Evolutionary conservation across 345 rosid genomes (phyloP).

Genomic region (Noccaea bulbosa): DNA sequence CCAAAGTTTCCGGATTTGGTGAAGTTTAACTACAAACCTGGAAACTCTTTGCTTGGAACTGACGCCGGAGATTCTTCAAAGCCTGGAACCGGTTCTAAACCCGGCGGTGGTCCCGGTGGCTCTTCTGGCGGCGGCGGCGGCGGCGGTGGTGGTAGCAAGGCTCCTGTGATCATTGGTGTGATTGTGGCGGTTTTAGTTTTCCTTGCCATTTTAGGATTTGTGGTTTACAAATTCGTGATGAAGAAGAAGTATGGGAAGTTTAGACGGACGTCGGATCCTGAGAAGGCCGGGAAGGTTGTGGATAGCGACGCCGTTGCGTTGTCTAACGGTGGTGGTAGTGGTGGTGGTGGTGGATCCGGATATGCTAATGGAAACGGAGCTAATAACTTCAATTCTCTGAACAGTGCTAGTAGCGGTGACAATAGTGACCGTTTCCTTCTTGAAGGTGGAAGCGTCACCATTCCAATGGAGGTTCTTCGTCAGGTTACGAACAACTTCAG

Average conservation of each 20-base stretch:
- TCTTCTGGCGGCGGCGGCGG: constrained; percentile 30
- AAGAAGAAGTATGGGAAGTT: constrained; percentile 50
- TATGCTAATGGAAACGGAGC: constrained; percentile 47
- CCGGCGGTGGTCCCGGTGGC: constrained; percentile 36
- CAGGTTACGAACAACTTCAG: constrained; percentile 77
- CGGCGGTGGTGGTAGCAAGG: constrained; percentile 42
- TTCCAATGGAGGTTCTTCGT: constrained; percentile 70
- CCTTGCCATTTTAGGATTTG: constrained; percentile 51
- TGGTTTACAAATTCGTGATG: constrained; percentile 52
- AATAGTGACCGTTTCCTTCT: constrained; percentile 54
- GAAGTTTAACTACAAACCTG: constrained; percentile 50
- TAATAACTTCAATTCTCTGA: constrained; percentile 49
- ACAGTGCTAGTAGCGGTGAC: constrained; percentile 66
- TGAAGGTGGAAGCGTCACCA: constrained; percentile 64
- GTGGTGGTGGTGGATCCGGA: constrained; percentile 35
- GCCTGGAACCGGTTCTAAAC: constrained; percentile 28
- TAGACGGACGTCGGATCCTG: constrained; percentile 51
- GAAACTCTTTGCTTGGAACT: constrained; percentile 57
- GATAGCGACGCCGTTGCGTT: constrained; percentile 44
- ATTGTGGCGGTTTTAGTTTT: constrained; percentile 53
- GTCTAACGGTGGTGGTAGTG: constrained; percentile 32
- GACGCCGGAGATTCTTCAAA: constrained; percentile 39
- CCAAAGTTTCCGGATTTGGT: constrained; percentile 51
- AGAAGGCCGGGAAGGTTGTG: constrained; percentile 47
- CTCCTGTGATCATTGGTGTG: constrained; percentile 54